These are phyloP conservation scores for Sesbania bispinosa DNA, from an alignment of 306 rosid species.

Conservation along the genomic window DNA sequence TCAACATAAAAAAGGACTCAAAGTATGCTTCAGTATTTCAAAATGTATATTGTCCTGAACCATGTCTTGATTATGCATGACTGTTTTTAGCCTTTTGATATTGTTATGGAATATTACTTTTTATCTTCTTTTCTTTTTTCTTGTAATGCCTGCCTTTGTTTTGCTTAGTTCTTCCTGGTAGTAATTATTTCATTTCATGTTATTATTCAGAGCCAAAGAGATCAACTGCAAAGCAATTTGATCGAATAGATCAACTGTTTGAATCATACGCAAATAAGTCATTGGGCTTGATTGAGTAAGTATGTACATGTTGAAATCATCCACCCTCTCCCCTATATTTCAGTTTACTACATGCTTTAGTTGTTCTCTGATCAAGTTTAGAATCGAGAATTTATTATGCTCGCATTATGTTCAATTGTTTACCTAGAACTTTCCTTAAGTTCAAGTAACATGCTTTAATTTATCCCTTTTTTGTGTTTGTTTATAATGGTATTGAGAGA, in stretches of 20 bases:
- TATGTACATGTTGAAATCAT: constrained; percentile 14
- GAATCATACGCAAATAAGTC: constrained; percentile 44
- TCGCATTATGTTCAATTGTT: background rate
- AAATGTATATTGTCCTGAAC: background rate
- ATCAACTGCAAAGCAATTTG: constrained; percentile 39
- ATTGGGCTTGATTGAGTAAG: constrained; percentile 61
- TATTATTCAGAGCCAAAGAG: constrained; percentile 43
- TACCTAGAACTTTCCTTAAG: background rate
- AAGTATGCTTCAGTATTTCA: constrained; percentile 2
- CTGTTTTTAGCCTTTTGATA: background rate
- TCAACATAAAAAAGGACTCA: background rate
- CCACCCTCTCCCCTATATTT: background rate
- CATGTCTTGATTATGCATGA: background rate
- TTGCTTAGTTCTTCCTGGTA: background rate
- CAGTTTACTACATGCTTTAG: background rate
- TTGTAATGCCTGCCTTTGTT: background rate
- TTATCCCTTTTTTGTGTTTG: background rate
- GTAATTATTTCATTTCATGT: constrained; percentile 18
- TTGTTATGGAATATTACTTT: background rate
- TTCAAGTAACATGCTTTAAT: background rate
- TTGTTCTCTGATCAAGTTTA: constrained; percentile 1
- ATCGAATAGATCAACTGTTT: constrained; percentile 40
- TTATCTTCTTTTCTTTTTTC: background rate
- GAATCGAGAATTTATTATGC: background rate
- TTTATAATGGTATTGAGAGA: background rate